Base-by-base conservation (phyloP, 306 rosid species). In the Cicer chorassanicum region DNA sequence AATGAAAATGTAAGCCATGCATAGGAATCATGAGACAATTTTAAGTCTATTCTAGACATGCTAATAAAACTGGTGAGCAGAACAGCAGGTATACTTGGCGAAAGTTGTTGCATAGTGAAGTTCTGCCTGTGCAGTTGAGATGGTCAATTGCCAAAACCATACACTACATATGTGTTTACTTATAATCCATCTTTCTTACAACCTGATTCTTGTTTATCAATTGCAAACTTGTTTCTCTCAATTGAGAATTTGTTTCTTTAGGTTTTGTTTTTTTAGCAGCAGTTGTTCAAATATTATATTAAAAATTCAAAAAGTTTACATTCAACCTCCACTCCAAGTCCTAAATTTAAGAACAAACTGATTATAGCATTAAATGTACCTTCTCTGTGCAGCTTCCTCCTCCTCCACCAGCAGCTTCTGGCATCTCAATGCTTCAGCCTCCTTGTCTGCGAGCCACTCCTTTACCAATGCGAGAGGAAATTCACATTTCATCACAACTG, bases 361-460 rank as follows among this genome's bases (percentile, higher is more conserved):
- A 68, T 76, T 50, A 60, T 57, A 55, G 68, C 38, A 46, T 67
- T 45, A 69, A 45, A 63, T 13, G 56, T 74, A 94, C 99, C 97
- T 91, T 87, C 84, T 92, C 83, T 85, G 97, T 85, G 90, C 95
- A 80, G 93, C 96, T 87, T 94, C 99, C 74, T 92, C 97, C 84
- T 94, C 99, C 82, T 92, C 97, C 83, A 94, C 85, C 54, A 92
- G 92, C 68, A 87, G 86, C 78, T 90, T 89, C 82, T 94, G 95
- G 66, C 88, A 91, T 82, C 89, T 87, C 87, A 90, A 80, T 74
- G 96, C 90, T 90, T 92, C 99, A n/a, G 93, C 93, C 61, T 94
- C 95, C 85, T 90, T 90, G 84, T 90, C 96, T 72, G 92, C 89
- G 29, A 88, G 88, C 96, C 99, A 94, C 64, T 87, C 91, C 57